A percentile compares a stretch with the other conserved stretches of the same genome.
Evolutionary conservation across 345 rosid species (phyloP).

Genomic region (Eucalyptus erythrocorys): DNA sequence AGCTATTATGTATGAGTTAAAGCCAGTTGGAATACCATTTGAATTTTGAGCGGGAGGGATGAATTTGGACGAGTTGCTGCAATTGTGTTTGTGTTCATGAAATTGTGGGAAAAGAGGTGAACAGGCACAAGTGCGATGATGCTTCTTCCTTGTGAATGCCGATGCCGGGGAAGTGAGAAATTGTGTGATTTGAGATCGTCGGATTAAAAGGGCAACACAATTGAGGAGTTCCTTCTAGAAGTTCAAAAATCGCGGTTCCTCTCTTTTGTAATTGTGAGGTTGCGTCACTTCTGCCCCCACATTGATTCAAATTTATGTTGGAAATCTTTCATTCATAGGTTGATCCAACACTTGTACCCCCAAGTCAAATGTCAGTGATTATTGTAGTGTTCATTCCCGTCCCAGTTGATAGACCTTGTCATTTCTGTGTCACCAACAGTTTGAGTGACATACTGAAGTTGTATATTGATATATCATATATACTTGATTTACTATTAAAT

Average conservation of each 20-base stretch:
- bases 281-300: background rate
- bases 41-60: background rate
- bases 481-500: background rate
- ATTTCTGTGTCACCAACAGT: background rate
- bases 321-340: background rate
- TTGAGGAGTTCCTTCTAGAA: background rate
- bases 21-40: background rate
- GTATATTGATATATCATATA: background rate
- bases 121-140: background rate
- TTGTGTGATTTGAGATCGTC: background rate
- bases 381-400: background rate
- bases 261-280: background rate
- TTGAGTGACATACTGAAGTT: background rate
- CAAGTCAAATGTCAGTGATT: background rate
- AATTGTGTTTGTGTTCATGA: background rate
- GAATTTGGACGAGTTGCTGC: background rate
- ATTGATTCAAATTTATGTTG: background rate
- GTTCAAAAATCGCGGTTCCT: background rate
- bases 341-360: background rate
- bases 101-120: background rate
- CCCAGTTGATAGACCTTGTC: background rate
- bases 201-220: background rate
- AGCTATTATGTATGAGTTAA: background rate
- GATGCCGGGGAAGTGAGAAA: background rate
- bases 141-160: background rate